A percentile compares a stretch with the other conserved stretches of the same genome.
Evolutionary conservation across 768 basidiomycete genomes (phyloP).

Genomic region (Cubamyces lactineus): DNA sequence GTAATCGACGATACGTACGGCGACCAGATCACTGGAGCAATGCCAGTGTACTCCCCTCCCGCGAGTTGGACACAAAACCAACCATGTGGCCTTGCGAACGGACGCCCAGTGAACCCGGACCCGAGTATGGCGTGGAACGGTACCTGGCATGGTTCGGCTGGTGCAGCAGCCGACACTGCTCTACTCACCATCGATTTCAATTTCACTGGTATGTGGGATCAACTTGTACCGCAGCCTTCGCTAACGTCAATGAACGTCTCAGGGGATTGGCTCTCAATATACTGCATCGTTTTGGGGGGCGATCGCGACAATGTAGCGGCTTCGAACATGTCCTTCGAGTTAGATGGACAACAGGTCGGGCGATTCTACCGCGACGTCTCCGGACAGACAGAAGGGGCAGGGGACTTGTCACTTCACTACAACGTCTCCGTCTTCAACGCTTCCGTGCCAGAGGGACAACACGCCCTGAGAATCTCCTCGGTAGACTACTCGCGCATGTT

Average conservation of each 20-base stretch:
- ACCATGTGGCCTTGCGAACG: slow-evolving; percentile 5
- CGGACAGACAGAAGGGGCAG: slow-evolving; percentile 4
- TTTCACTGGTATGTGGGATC: slow-evolving; percentile 7
- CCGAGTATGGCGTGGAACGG: slow-evolving; percentile 13
- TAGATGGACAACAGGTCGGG: slow-evolving; percentile 11
- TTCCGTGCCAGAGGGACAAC: slow-evolving; percentile 3
- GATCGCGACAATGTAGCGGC: slow-evolving; percentile 11
- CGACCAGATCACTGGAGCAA: slow-evolving; percentile 2
- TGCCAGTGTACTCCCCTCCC: slow-evolving; percentile 7
- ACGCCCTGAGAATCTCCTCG: slow-evolving; percentile 15
- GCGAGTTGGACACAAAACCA: slow-evolving; percentile 2
- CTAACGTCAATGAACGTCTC: background rate
- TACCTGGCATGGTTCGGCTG: slow-evolving; percentile 14
- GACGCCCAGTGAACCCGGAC: slow-evolving; percentile 6
- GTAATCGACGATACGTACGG: slow-evolving; percentile 16
- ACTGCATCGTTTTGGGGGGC: slow-evolving; percentile 13
- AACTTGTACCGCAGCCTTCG: background rate
- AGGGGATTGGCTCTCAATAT: slow-evolving; percentile 9
- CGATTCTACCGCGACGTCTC: slow-evolving; percentile 9
- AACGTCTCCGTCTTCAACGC: slow-evolving; percentile 11
- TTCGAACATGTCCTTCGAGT: slow-evolving; percentile 17
- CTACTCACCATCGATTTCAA: slow-evolving; percentile 12
- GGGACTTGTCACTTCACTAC: slow-evolving; percentile 1
- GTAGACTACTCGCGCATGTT: slow-evolving; percentile 13
- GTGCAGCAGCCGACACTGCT: slow-evolving; percentile 5